Base-by-base conservation (phyloP, 768 basidiomycete genomes). In the Austroboletus eburneus region DNA sequence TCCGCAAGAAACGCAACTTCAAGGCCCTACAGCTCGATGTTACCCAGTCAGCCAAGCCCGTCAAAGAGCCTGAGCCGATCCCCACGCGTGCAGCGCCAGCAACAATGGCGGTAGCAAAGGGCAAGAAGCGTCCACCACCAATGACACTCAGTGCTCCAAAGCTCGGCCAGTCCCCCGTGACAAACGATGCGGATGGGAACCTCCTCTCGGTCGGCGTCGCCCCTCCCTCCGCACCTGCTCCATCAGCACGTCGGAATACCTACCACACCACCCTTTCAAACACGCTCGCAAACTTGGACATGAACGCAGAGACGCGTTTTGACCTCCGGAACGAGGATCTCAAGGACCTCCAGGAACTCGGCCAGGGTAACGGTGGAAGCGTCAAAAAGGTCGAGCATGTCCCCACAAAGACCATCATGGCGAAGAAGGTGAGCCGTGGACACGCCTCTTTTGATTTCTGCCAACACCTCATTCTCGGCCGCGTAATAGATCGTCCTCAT, bases 291-390 rank as follows among this genome's bases (percentile, higher is more conserved):
- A 91, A 78, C 55, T 71, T 95, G 49, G 91, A 94, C 56, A 76
- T 91, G 71, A 88, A 86, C 57, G 81, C 84, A 27, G 87, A 91
- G 70, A 83, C 83, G 64, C 89, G 89, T 68, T 84, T 77, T 56
- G 88, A 95, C 59, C 70, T 98, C 56, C 75, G 81, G 57, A 83
- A 86, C 56, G 93, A 95, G 64, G 96, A 98, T 65, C 72, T 99
- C 62, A 86, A 86, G 68, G 88, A 94, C 54, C 63, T 98, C 38
- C 79, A 81, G 44, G 96, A 99, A 67, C 76, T 99, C 3, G 96
- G 96, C 4, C 85, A 90, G 55, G 96, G 96, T 4, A 98, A 98
- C 61, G 94, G 96, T 2, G 96, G 96, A 44, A 96, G 94, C 45
- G 96, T 99, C 39, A 93, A 93, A 69, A 90, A 88, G 69, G 94